Conservation (phyloP, 495 filamentous ascomycete genomes). For the Cercophora sp. region DNA sequence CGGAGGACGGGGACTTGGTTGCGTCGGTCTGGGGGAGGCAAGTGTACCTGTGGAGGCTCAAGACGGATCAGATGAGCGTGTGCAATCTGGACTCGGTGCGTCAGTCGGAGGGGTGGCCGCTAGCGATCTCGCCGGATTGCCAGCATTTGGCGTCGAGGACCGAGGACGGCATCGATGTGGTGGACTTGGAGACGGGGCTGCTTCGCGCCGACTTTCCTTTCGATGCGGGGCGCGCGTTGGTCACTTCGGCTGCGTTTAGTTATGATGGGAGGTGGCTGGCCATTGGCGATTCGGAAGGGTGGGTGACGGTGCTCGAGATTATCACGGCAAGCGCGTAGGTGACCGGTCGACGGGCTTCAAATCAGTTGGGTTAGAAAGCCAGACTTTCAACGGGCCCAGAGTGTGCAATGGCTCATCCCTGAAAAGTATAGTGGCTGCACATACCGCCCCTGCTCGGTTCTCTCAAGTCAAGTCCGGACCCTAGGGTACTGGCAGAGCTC, state of each 20-base stretch:
- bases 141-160: constrained; percentile 25
- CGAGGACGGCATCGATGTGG: constrained; percentile 29
- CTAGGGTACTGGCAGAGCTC: too few species aligned
- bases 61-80: constrained; percentile 14
- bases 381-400: too few species aligned
- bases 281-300: constrained; percentile 9
- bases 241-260: constrained; percentile 17
- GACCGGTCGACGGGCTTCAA: too few species aligned
- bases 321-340: constrained; percentile 10
- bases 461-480: too few species aligned
- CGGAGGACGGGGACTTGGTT: constrained; percentile 19
- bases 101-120: constrained; percentile 27
- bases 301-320: constrained; percentile 12
- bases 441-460: too few species aligned
- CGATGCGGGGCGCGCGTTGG: neutral
- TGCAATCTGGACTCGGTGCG: constrained; percentile 21
- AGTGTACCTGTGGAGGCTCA: constrained; percentile 23
- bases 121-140: constrained; percentile 28
- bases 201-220: constrained; percentile 17
- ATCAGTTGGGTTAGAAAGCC: too few species aligned
- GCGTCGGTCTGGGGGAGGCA: constrained; percentile 27
- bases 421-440: too few species aligned
- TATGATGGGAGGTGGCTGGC: constrained; percentile 10
- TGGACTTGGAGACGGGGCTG: constrained; percentile 20
- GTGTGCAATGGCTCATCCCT: too few species aligned